Percentiles rank a stretch among this genome's conserved stretches.
Conservation (phyloP, 2,329 filamentous ascomycete genomes). For the Ceratocystis smalleyi region DNA sequence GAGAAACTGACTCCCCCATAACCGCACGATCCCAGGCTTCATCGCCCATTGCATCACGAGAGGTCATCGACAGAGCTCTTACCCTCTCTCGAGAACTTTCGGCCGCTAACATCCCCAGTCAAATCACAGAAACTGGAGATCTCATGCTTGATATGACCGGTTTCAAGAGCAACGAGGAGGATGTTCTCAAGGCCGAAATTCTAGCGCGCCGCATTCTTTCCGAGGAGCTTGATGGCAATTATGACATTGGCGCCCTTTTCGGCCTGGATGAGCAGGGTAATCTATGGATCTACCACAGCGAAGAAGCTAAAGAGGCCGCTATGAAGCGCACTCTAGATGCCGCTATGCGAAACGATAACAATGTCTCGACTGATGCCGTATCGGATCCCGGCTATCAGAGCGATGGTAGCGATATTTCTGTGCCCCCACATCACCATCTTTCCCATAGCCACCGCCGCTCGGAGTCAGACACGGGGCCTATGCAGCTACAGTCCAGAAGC, state of each 20-base stretch:
- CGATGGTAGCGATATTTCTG: slow-evolving; percentile 50
- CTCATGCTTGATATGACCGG: slow-evolving; percentile 97
- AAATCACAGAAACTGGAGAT: slow-evolving; percentile 84
- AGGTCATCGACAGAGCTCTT: slow-evolving; percentile 70
- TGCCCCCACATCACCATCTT: slow-evolving; percentile 7
- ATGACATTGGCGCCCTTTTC: slow-evolving; percentile 89
- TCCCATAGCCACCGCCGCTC: slow-evolving; percentile 40
- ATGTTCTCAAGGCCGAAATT: slow-evolving; percentile 82
- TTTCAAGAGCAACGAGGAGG: slow-evolving; percentile 87
- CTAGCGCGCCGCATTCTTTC: slow-evolving; percentile 81
- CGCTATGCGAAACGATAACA: slow-evolving; percentile 31
- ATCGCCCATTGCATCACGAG: slow-evolving; percentile 51
- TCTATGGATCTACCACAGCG: slow-evolving; percentile 98
- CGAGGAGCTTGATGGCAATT: slow-evolving; percentile 85
- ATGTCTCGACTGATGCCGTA: slow-evolving; percentile 57
- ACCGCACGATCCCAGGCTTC: slow-evolving; percentile 59
- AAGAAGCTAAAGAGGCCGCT: slow-evolving; percentile 84
- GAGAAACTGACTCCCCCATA: slow-evolving; percentile 25
- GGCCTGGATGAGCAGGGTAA: slow-evolving; percentile 92
- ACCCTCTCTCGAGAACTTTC: slow-evolving; percentile 76
- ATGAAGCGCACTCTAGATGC: slow-evolving; percentile 47
- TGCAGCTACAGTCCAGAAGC: slow-evolving; percentile 29
- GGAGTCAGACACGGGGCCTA: slow-evolving; percentile 48
- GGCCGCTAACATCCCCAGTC: slow-evolving; percentile 78
- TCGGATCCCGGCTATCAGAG: slow-evolving; percentile 95